Evolutionary conservation across 139 green algal species (phyloP), one percentile per base, ranked within the genome.

Genomic region (Ulvella scutata): DNA sequence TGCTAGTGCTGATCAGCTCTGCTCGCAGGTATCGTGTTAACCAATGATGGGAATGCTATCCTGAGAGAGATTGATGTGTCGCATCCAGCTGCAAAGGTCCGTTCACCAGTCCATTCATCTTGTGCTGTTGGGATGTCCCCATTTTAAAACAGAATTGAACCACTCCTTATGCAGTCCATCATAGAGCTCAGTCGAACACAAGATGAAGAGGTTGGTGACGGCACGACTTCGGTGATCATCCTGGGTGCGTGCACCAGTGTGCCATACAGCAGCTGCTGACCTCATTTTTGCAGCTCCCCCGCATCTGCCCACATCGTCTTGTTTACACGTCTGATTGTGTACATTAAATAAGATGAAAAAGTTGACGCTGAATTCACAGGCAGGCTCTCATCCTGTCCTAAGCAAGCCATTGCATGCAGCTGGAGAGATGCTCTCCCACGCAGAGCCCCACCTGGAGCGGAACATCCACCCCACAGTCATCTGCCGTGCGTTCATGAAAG

Each of bases 201-300:
- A 81, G 94, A 98, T 75, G 93, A 98, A 84, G 92, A 98, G 79
- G 93, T 98, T n/a, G 95, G 95, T 2, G 95, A 99, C 78, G 95
- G 95, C 74, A 99, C 95, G n/a, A 99, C 95, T 10, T 96, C 89
- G 10, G 95, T 99, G 62, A 98, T 99, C 83, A 98, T 99, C 40
- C 84, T 99, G 21, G 92, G 88, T 87, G 72, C 72, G 79, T 26
- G 17, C 20, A 6, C 35, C 38, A 26, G 13, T 59, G 17, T 59
- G 40, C 40, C 40, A n/a, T n/a, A n/a, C n/a, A n/a, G n/a, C n/a
- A n/a, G n/a, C n/a, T n/a, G n/a, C n/a, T n/a, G n/a, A n/a, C n/a
- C n/a, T n/a, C n/a, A n/a, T n/a, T n/a, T n/a, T n/a, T n/a, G n/a
- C n/a, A n/a, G n/a, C n/a, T n/a, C n/a, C n/a, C n/a, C n/a, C n/a